Base-by-base conservation (phyloP, 768 basidiomycete species). In the Neoboletus magnificus region DNA sequence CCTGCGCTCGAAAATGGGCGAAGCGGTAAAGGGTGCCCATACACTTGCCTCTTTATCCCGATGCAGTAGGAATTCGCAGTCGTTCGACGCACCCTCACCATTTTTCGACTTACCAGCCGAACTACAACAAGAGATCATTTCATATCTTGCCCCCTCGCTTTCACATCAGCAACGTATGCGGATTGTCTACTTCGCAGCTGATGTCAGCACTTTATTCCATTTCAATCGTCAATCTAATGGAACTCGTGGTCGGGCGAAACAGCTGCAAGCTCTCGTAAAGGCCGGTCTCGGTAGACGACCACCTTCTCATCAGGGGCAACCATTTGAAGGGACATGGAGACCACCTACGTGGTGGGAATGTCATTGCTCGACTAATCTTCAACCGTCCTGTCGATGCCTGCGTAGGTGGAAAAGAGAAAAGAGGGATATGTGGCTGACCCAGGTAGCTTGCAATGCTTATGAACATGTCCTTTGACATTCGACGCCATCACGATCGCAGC, bases 141-240 rank as follows among this genome's bases (percentile, higher is more conserved):
- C 82, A 13, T 79, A 80, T 61, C 68, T 85, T 22, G 80, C 83
- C 5, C 85, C 84, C 16, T 73, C 67, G 1, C 77, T 88, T 48
- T 85, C 85, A 18, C 64, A 76, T 20, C 68, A 71, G 2, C 86
- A 88, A 61, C 78, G 79, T 22, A 72, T 79, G 58, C 78, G 78
- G 9, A 76, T 88, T 32, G 78, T 75, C 58, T 66, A 63, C 30
- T 86, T 79, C 54, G 84, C 84, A 9, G 74, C 79, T 1, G 73
- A 75, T 30, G 49, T 66, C 0, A 52, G 67, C 5, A 85, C 84
- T 0, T 74, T 86, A 10, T 80, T 79, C 15, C 66, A 61, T 7
- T 59, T 66, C 6, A 61, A 67, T 12, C 61, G 61, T n/a, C 65
- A 56, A 36, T 64, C 69, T 35, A 52, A 56, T 7, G 52, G 42